Evolutionary conservation across 345 rosid species (phyloP), one percentile per base, ranked within the genome.

Genomic region (Physaria fendleri): DNA sequence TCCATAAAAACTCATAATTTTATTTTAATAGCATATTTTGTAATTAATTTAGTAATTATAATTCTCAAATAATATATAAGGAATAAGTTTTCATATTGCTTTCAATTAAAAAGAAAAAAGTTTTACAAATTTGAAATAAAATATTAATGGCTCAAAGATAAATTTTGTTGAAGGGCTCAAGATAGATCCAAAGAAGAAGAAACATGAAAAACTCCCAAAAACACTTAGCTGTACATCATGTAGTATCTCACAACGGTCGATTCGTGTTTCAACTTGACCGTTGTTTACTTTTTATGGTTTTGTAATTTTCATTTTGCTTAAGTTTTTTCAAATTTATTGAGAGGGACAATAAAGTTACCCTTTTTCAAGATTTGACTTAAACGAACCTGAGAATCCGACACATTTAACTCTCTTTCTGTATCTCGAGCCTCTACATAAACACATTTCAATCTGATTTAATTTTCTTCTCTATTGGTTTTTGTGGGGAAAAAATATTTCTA

Each of bases 341-440:
- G 82, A 43, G 83, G 76, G 79, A 65, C 53, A 74, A 78, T 71
- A 83, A 79, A 78, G 83, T 50, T 23, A 12, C 48, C 28, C 33
- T 24, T 29, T 65, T 52, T 30, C n/a, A 13, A 57, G 8, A 71
- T 76, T 77, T 75, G 82, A 81, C 78, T 63, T 28, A 18, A 43
- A 46, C 57, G 37, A 44, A 58, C 69, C 49, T 58, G 59, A 66
- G 37, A 52, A 30, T 34, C 49, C 59, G 68, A 43, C 71, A 37
- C 59, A 15, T 55, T 61, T 20, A 25, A 15, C 38, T 51, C 60
- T 38, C 35, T 39, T 62, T 60, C 58, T 57, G 55, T n/a, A n/a
- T 57, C 69, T 69, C 42, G 48, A 10, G 33, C 33, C 54, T 61
- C 61, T 44, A 45, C 59, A 44, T 50, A 46, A 13, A 35, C 15